Evolutionary conservation across 768 basidiomycete genomes (phyloP).

Genomic region (Podaxis sp.): DNA sequence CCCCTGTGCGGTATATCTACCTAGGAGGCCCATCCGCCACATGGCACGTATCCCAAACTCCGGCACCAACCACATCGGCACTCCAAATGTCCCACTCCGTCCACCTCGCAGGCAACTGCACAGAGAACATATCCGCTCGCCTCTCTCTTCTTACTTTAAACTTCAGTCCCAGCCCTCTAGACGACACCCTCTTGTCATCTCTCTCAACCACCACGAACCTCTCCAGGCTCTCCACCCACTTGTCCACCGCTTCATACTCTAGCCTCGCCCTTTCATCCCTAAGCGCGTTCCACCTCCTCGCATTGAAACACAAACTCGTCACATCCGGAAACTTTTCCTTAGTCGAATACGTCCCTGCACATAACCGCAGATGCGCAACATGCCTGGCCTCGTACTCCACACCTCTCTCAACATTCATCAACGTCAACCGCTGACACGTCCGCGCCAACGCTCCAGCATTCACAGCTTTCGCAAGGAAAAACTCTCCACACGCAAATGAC

Average conservation of each 20-base stretch:
- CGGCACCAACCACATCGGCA: slow-evolving; percentile 27
- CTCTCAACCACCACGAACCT: slow-evolving; percentile 8
- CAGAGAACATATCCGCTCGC: slow-evolving; percentile 10
- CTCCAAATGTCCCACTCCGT: slow-evolving; percentile 40
- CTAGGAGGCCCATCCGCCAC: neutral
- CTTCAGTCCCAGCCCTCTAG: neutral
- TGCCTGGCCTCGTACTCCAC: neutral
- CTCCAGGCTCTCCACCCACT: neutral
- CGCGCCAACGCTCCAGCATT: neutral
- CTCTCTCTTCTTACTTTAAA: neutral
- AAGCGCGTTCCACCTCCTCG: neutral
- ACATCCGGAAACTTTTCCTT: slow-evolving; percentile 11
- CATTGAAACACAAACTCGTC: slow-evolving; percentile 9
- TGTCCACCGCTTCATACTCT: slow-evolving; percentile 13
- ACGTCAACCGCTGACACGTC: slow-evolving; percentile 7
- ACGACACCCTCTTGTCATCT: neutral
- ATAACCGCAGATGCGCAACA: slow-evolving; percentile 7
- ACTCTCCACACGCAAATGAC: slow-evolving; percentile 11
- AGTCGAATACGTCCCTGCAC: slow-evolving; percentile 5
- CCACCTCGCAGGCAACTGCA: slow-evolving; percentile 23
- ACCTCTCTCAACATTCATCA: slow-evolving; percentile 11
- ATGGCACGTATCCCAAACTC: slow-evolving; percentile 33
- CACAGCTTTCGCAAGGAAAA: slow-evolving; percentile 1
- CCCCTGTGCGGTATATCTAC: neutral
- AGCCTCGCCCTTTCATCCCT: slow-evolving; percentile 5